Conservation (phyloP, 805 yeast genomes). For the Candida coquimbonensis region DNA sequence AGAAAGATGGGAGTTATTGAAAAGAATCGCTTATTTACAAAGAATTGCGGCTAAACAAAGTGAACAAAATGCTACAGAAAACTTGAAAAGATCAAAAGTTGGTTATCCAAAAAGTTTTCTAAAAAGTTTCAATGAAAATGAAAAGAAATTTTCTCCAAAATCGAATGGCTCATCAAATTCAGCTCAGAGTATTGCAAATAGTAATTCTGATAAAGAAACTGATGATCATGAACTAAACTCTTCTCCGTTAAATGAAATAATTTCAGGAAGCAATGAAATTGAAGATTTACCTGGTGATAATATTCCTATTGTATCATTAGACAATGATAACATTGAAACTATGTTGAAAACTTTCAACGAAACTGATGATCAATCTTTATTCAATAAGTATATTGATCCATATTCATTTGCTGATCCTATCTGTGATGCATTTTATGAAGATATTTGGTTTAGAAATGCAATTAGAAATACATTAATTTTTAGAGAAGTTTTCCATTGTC, state of each 20-base stretch:
- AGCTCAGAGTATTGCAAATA: no score
- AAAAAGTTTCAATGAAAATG: slow-evolving; percentile 4
- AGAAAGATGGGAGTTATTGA: slow-evolving; percentile 66
- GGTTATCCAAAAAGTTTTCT: slow-evolving; percentile 10
- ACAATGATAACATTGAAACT: slow-evolving; percentile 35
- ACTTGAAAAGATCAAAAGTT: slow-evolving; percentile 26
- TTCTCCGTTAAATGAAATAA: background rate
- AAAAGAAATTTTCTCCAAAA: background rate
- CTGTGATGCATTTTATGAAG: slow-evolving; percentile 74
- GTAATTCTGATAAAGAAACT: background rate
- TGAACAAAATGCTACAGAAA: slow-evolving; percentile 32
- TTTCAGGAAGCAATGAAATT: slow-evolving; percentile 8
- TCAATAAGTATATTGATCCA: slow-evolving; percentile 65
- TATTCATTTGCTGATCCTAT: slow-evolving; percentile 85
- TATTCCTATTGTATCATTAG: slow-evolving; percentile 37
- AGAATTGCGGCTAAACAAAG: slow-evolving; percentile 51
- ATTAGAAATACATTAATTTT: slow-evolving; percentile 74
- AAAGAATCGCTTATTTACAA: slow-evolving; percentile 63
- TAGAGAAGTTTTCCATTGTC: slow-evolving; percentile 83
- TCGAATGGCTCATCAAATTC: no score
- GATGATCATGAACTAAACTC: background rate
- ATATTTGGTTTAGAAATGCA: slow-evolving; percentile 79
- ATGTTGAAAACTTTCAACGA: slow-evolving; percentile 34
- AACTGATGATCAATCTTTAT: slow-evolving; percentile 16
- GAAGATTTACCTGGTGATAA: slow-evolving; percentile 20